Percentiles rank a stretch among this genome's conserved stretches.
Evolutionary conservation across 257 asterid genomes (phyloP).

Genomic region (Ocimum tenuiflorum): DNA sequence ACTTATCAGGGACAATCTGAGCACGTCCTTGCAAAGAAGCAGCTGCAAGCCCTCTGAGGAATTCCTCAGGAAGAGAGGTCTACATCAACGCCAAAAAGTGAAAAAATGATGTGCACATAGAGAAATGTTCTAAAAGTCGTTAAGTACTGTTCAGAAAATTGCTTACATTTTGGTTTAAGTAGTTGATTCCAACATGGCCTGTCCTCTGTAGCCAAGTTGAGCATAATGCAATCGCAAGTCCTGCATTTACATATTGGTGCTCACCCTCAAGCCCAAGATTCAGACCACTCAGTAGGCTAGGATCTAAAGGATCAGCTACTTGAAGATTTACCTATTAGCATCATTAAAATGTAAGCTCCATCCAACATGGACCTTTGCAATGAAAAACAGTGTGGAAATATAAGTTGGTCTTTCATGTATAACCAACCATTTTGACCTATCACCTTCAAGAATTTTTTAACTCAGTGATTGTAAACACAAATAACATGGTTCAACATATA

Average conservation of each 20-base stretch:
- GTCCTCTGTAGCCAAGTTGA: conserved; percentile 92
- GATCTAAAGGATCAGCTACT: conserved; percentile 71
- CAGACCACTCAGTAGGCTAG: conserved; percentile 49
- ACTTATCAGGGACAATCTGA: conserved; percentile 66
- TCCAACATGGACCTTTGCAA: background rate
- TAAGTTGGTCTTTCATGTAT: background rate
- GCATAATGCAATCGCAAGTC: conserved; percentile 87
- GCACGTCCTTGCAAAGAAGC: conserved; percentile 94
- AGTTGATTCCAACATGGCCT: conserved; percentile 69
- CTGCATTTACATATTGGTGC: conserved; percentile 92
- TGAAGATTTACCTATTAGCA: conserved; percentile 67
- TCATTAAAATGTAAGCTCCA: conserved; percentile 20
- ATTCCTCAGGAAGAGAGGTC: conserved; percentile 85
- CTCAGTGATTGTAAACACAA: conserved; percentile 9
- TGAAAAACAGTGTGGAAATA: background rate
- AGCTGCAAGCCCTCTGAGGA: conserved; percentile 64
- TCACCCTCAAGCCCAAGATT: conserved; percentile 95
- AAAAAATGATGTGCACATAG: conserved; percentile 8
- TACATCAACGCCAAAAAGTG: conserved; percentile 21
- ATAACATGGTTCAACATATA: background rate
- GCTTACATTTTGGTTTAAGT: conserved; percentile 68
- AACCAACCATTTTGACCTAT: background rate
- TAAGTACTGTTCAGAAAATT: conserved; percentile 9
- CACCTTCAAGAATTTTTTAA: background rate
- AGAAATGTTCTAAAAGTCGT: background rate